phyloP scores from a whole-genome alignment of 148 eudicot species.

The Amaranthus palmeri region DNA sequence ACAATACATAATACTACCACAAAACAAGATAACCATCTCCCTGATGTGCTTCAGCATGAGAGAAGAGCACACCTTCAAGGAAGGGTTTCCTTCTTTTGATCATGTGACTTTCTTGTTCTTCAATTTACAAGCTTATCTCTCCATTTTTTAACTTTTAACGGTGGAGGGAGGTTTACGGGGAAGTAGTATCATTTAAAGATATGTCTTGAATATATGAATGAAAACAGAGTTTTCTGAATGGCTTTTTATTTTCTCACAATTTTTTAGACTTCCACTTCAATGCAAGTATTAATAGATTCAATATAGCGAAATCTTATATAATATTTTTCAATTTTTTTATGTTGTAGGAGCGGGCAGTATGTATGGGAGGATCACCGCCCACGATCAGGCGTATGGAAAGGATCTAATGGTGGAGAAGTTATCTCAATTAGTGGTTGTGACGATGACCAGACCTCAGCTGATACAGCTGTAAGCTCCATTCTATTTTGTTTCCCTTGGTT shows the following conservation, averaged over 20 bases:
- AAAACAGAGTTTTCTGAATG: no score
- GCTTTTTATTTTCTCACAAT: not conserved
- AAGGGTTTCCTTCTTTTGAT: not conserved
- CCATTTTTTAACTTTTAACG: not conserved
- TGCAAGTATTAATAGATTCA: not conserved
- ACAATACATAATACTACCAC: no score
- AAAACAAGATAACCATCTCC: no score
- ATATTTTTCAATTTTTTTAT: conserved; percentile 8
- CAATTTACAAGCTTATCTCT: not conserved
- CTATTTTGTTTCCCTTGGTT: not conserved
- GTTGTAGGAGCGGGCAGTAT: conserved; percentile 70
- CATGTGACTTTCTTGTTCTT: not conserved
- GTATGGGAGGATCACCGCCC: conserved; percentile 98
- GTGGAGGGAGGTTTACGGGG: not conserved
- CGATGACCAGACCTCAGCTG: conserved; percentile 95
- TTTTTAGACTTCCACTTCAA: not conserved
- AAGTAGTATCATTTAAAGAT: not conserved
- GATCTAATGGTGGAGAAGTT: conserved; percentile 91
- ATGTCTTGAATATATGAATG: no score
- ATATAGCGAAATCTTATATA: not conserved
- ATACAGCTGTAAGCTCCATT: conserved; percentile 69
- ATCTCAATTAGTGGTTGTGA: conserved; percentile 96
- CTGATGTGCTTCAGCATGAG: no score
- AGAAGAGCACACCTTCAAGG: no score
- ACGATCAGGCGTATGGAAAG: conserved; percentile 89